Conservation (phyloP, 2,329 filamentous ascomycete species). For the Gliomastix tumulicola region DNA sequence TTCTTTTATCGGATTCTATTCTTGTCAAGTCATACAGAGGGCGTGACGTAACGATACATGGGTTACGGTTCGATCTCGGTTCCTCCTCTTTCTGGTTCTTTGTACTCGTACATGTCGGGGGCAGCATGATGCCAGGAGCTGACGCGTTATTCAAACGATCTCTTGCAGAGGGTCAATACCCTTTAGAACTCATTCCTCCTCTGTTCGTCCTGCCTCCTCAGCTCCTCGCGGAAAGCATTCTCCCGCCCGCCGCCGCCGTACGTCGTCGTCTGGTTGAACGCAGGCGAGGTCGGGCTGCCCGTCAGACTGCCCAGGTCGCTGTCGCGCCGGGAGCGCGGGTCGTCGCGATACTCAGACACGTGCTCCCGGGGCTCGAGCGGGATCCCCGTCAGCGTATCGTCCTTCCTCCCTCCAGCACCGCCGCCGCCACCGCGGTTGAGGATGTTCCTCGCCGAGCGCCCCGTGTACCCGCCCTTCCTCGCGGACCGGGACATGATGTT, state of each 20-base stretch:
- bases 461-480: slow-evolving; percentile 30
- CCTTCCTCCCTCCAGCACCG: slow-evolving; percentile 7
- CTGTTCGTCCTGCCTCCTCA: slow-evolving; percentile 37
- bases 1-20: too few species aligned
- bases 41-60: too few species aligned
- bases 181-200: slow-evolving; percentile 14
- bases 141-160: too few species aligned
- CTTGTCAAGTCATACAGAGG: too few species aligned
- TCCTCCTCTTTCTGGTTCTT: too few species aligned
- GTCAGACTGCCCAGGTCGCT: slow-evolving; percentile 44
- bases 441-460: slow-evolving; percentile 27
- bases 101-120: too few species aligned
- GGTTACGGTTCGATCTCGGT: too few species aligned
- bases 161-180: too few species aligned
- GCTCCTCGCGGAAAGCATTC: slow-evolving; percentile 43
- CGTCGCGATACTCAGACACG: slow-evolving; percentile 15
- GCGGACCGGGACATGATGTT: slow-evolving; percentile 41
- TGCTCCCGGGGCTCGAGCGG: slow-evolving; percentile 25
- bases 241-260: slow-evolving; percentile 13
- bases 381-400: slow-evolving; percentile 37
- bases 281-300: slow-evolving; percentile 35
- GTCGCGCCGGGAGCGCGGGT: slow-evolving; percentile 23
- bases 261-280: slow-evolving; percentile 28
- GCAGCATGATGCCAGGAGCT: too few species aligned
- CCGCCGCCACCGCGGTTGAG: slow-evolving; percentile 16